Percentiles rank a stretch among this genome's conserved stretches.
phyloP scores from a whole-genome alignment of 306 rosid genomes.

The Fragaria vesca region DNA sequence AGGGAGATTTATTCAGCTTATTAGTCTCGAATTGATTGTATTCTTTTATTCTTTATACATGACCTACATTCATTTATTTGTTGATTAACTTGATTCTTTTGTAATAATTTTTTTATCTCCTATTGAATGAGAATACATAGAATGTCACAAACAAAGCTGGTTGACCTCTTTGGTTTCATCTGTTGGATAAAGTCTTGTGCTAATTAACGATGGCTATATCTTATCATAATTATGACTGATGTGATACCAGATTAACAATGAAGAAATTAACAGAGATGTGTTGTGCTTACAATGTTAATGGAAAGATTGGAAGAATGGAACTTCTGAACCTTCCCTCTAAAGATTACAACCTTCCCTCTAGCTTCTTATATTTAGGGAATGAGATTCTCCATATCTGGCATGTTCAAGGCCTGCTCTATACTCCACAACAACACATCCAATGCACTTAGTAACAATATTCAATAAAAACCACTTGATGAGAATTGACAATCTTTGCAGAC shows the following conservation, averaged over 20 bases:
- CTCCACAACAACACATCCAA: slow-evolving; percentile 2
- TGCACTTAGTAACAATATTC: not conserved
- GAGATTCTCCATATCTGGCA: not conserved
- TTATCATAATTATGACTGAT: not conserved
- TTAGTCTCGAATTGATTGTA: slow-evolving; percentile 16
- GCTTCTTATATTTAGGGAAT: not conserved
- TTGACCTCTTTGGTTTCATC: not conserved
- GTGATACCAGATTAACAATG: not conserved
- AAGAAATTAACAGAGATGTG: not conserved
- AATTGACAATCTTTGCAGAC: not conserved
- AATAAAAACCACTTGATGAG: not conserved
- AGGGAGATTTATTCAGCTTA: not conserved
- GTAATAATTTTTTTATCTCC: not conserved
- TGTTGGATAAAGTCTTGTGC: not conserved
- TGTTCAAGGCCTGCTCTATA: slow-evolving; percentile 1
- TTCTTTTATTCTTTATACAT: slow-evolving; percentile 23
- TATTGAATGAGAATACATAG: slow-evolving; percentile 1
- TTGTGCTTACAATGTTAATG: not conserved
- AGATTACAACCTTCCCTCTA: too few species aligned
- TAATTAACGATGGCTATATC: not conserved
- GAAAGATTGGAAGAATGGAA: not conserved
- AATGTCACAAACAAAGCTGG: not conserved
- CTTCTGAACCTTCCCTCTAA: not conserved
- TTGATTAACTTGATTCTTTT: slow-evolving; percentile 19
- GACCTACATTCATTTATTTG: slow-evolving; percentile 16